Conservation (phyloP, 2,329 filamentous ascomycete species). For the Lasiodiplodia gonubiensis region DNA sequence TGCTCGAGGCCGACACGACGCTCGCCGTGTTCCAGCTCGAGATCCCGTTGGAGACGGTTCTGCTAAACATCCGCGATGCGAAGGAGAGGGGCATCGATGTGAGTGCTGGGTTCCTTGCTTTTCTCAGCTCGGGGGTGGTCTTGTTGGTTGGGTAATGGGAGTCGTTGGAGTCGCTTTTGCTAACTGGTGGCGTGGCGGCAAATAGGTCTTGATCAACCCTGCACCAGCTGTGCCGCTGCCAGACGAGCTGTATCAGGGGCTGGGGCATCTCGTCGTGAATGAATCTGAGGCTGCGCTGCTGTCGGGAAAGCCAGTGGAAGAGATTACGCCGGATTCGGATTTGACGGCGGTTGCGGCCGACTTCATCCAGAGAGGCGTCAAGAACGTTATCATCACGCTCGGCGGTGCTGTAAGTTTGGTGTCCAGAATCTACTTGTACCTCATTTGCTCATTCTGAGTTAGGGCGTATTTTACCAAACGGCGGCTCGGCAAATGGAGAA, state of each 20-base stretch:
- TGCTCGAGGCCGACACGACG: constrained; percentile 48
- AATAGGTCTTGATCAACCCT: constrained; percentile 77
- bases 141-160: too few species aligned
- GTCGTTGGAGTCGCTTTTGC: background rate
- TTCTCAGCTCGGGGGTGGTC: background rate
- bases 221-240: constrained; percentile 74
- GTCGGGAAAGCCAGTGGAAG: constrained; percentile 54
- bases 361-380: constrained; percentile 73
- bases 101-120: background rate
- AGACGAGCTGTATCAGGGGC: constrained; percentile 65
- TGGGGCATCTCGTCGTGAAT: constrained; percentile 85
- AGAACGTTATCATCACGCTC: constrained; percentile 81
- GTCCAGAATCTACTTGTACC: background rate
- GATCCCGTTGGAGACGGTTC: constrained; percentile 50
- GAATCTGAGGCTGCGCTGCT: constrained; percentile 86
- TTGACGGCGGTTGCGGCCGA: constrained; percentile 55
- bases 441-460: constrained; percentile 32
- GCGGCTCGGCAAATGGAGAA: constrained; percentile 52
- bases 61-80: constrained; percentile 11
- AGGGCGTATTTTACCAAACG: constrained; percentile 53
- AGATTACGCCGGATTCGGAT: constrained; percentile 42
- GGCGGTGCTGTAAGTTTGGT: constrained; percentile 68
- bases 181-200: background rate
- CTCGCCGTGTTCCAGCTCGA: constrained; percentile 57
- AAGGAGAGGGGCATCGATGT: constrained; percentile 33